These are phyloP conservation scores for Knufia petricola DNA, from an alignment of 2,329 filamentous ascomycete species.

Conservation along the genomic window DNA sequence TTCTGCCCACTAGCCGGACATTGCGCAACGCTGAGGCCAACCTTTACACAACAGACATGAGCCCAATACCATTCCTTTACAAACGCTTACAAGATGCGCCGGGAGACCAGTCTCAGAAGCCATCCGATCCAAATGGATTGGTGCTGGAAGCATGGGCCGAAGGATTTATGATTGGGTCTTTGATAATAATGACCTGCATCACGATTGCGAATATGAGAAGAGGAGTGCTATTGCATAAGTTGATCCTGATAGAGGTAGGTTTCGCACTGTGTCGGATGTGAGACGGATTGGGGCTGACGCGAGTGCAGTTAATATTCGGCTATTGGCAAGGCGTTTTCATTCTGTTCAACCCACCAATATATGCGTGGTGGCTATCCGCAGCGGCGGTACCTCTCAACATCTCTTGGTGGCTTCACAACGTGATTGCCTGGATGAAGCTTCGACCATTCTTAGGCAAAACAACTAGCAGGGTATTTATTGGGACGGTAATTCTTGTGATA, in stretches of 20 bases:
- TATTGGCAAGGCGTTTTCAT: slow-evolving; percentile 47
- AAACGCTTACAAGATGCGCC: slow-evolving; percentile 9
- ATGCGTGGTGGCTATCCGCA: slow-evolving; percentile 50
- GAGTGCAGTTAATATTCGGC: slow-evolving; percentile 39
- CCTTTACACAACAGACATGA: slow-evolving; percentile 2
- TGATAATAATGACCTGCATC: slow-evolving; percentile 36
- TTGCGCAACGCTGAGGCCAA: background rate
- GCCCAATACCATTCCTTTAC: slow-evolving; percentile 2
- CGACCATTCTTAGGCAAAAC: slow-evolving; percentile 43
- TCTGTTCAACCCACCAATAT: slow-evolving; percentile 42
- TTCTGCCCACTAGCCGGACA: background rate
- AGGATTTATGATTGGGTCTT: slow-evolving; percentile 34
- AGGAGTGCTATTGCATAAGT: slow-evolving; percentile 34
- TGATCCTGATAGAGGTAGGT: slow-evolving; percentile 35
- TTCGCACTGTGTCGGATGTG: background rate
- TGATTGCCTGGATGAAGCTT: slow-evolving; percentile 53
- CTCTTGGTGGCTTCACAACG: slow-evolving; percentile 50
- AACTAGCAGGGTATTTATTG: slow-evolving; percentile 44
- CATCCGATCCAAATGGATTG: slow-evolving; percentile 24
- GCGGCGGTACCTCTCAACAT: slow-evolving; percentile 47
- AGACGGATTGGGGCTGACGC: slow-evolving; percentile 4
- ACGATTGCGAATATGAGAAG: slow-evolving; percentile 37
- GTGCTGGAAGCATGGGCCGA: slow-evolving; percentile 34
- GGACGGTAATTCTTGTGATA: slow-evolving; percentile 45
- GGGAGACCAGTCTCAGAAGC: slow-evolving; percentile 12